Conservation (phyloP, 2,329 filamentous ascomycete species). For the Aspergillus unguis region DNA sequence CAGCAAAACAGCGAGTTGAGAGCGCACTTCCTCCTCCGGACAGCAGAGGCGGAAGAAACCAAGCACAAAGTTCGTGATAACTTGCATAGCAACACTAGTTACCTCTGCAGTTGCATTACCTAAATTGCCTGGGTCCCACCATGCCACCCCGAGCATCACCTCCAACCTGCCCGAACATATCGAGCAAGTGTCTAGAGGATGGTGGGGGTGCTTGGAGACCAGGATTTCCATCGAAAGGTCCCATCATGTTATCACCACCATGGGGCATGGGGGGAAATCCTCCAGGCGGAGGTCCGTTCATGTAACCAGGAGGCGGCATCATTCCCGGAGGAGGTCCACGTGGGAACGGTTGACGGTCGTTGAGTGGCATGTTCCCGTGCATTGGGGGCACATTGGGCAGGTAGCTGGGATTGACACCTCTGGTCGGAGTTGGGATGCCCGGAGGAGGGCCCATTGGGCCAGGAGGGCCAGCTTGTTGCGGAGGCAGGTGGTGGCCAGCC, state of each 20-base stretch:
- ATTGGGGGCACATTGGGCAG: slow-evolving; percentile 36
- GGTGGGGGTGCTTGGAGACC: slow-evolving; percentile 38
- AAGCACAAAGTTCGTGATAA: too few relatives aligned
- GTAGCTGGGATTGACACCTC: slow-evolving; percentile 39
- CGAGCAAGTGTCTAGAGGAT: slow-evolving; percentile 41
- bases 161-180: slow-evolving; percentile 43
- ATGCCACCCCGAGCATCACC: slow-evolving; percentile 36
- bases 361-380: slow-evolving; percentile 33
- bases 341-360: slow-evolving; percentile 38
- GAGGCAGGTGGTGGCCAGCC: slow-evolving; percentile 34
- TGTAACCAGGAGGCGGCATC: slow-evolving; percentile 46
- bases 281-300: slow-evolving; percentile 40
- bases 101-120: slow-evolving; percentile 19
- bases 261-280: slow-evolving; percentile 41
- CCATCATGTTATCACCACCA: slow-evolving; percentile 38
- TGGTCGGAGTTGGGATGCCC: slow-evolving; percentile 36
- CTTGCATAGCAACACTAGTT: neutral
- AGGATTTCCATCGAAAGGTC: slow-evolving; percentile 35
- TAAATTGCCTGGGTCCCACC: slow-evolving; percentile 36
- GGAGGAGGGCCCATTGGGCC: slow-evolving; percentile 38
- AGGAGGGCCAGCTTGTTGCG: slow-evolving; percentile 33
- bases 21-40: too few relatives aligned
- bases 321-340: slow-evolving; percentile 42
- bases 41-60: too few relatives aligned
- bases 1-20: too few relatives aligned